Conservation (phyloP, 306 rosid genomes). For the Trifolium repens region DNA sequence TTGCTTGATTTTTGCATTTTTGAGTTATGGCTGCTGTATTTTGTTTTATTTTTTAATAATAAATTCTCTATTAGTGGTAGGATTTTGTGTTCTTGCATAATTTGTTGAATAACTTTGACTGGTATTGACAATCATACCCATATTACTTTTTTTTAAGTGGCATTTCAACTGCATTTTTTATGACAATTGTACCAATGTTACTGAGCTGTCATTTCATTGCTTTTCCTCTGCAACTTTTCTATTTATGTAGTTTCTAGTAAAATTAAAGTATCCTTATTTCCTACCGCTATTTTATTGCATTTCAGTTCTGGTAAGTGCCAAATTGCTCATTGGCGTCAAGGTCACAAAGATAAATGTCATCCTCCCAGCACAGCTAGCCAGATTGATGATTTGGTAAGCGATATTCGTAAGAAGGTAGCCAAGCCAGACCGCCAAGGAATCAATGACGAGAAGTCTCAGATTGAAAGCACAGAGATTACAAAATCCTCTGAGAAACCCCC, state of each 20-base stretch:
- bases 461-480: constrained; percentile 32
- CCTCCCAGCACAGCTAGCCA: constrained; percentile 50
- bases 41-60: neutral
- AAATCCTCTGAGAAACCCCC: constrained; percentile 41
- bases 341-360: constrained; percentile 78
- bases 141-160: neutral
- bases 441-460: constrained; percentile 39
- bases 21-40: neutral
- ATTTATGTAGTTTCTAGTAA: neutral
- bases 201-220: neutral
- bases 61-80: neutral
- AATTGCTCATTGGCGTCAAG: constrained; percentile 87
- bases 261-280: neutral
- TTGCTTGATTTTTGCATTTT: constrained; percentile 12
- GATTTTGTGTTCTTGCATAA: constrained; percentile 20
- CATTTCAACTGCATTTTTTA: no score
- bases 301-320: constrained; percentile 90
- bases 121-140: neutral
- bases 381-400: constrained; percentile 36
- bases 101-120: constrained; percentile 6
- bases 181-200: neutral
- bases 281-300: constrained; percentile 34
- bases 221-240: neutral
- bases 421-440: constrained; percentile 45
- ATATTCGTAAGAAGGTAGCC: constrained; percentile 46